phyloP scores from a whole-genome alignment of 345 rosid genomes.

The Citrus maxima region DNA sequence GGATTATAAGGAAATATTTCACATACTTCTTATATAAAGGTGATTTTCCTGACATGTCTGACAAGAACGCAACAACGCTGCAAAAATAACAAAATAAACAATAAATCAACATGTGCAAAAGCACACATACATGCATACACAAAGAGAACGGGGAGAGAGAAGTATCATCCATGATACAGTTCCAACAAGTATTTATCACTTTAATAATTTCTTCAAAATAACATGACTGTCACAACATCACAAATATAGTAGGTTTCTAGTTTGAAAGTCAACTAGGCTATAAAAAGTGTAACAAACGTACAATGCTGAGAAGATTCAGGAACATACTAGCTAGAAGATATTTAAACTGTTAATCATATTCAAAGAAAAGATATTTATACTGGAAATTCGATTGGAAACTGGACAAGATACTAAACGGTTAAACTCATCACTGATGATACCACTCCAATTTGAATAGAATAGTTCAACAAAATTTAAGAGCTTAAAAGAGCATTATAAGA shows the following conservation, averaged over 20 bases:
- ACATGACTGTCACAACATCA: not conserved
- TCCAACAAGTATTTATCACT: not conserved
- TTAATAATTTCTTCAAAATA: not conserved
- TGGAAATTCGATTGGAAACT: not conserved
- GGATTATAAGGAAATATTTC: conserved; percentile 19
- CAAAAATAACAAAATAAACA: conserved; percentile 26
- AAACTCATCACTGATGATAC: not conserved
- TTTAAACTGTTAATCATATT: not conserved
- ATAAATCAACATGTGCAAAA: not conserved
- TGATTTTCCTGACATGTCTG: conserved; percentile 95
- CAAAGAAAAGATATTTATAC: not conserved
- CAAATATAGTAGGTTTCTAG: not conserved
- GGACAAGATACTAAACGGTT: not conserved
- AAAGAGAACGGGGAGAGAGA: not conserved
- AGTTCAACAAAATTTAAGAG: not conserved
- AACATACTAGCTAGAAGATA: not conserved
- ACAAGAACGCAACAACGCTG: conserved; percentile 82
- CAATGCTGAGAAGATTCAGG: not conserved
- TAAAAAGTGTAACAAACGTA: not conserved
- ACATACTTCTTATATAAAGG: conserved; percentile 93
- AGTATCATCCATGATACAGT: not conserved
- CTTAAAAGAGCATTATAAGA: not conserved
- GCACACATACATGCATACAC: not conserved
- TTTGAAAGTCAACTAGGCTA: not conserved
- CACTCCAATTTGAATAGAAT: not conserved